Evolutionary conservation across 768 basidiomycete species (phyloP), one percentile per base, ranked within the genome.

Genomic region (Tricholoma bakamatsutake): DNA sequence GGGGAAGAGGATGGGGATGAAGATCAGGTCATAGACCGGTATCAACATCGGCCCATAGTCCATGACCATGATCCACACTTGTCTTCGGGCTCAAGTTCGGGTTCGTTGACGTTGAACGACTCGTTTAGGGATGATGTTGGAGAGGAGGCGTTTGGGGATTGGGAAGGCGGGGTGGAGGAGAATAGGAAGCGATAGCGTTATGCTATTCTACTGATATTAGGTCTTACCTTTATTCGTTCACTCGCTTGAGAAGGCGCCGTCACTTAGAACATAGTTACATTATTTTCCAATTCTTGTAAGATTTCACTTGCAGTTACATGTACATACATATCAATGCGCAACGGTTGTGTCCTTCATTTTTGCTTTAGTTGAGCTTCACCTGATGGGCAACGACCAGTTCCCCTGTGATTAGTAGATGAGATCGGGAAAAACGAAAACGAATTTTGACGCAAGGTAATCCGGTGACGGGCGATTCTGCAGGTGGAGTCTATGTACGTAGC

Each of bases 121-220:
- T 64, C 67, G 11, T 69, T 69, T 40, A 61, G 57, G 49, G 69
- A 68, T 52, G 64, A 64, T 30, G 55, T 31, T 31, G 28, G 61
- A 28, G 59, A 61, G n/a, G 42, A 55, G 17, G 59, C 45, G 35
- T 30, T 43, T 42, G 39, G 51, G 17, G 50, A 12, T 40, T 42
- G 50, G 24, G 46, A 47, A 13, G 42, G 39, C 7, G 40, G n/a
- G 28, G 5, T 27, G 40, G 30, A 37, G 27, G 21, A 31, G n/a
- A 15, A 18, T 52, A 11, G 51, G 51, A n/a, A 15, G 15, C 17
- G 39, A n/a, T 18, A 37, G 52, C 24, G 24, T 33, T 28, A n/a
- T 39, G 34, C 35, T 37, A 37, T 37, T 13, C 35, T 37, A 37
- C 35, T 15, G 35, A 13, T 37, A 13, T 35, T 34, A 7, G 34